Conservation (phyloP, 345 rosid species). For the Lenwebbia sp. region DNA sequence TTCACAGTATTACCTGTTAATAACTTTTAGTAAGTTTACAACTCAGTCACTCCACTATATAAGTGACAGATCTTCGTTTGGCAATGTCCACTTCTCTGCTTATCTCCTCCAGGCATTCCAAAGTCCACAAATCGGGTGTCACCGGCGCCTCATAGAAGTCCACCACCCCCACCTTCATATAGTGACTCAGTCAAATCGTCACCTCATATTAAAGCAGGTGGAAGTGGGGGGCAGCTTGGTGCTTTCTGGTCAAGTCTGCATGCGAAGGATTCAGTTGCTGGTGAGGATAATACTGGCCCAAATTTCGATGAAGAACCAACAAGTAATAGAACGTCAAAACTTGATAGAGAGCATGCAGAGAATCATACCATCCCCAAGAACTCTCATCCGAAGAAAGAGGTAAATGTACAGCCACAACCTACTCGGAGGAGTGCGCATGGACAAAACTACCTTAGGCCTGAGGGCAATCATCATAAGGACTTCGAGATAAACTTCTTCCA, state of each 20-base stretch:
- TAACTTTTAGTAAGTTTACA: background rate
- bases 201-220: slow-evolving; percentile 25
- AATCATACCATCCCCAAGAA: slow-evolving; percentile 22
- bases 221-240: slow-evolving; percentile 59
- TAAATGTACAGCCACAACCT: slow-evolving; percentile 22
- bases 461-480: slow-evolving; percentile 34
- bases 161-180: slow-evolving; percentile 59
- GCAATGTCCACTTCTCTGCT: background rate
- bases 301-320: slow-evolving; percentile 56
- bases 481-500: slow-evolving; percentile 35
- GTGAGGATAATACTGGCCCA: slow-evolving; percentile 43
- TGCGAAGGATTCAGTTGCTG: slow-evolving; percentile 40
- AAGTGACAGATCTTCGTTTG: background rate
- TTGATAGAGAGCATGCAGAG: slow-evolving; percentile 32
- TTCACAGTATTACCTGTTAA: background rate
- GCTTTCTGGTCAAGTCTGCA: slow-evolving; percentile 93
- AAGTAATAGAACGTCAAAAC: slow-evolving; percentile 24
- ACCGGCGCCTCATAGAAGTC: slow-evolving; percentile 72
- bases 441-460: slow-evolving; percentile 16
- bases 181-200: slow-evolving; percentile 18
- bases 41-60: background rate
- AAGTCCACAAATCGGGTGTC: slow-evolving; percentile 45
- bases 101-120: slow-evolving; percentile 19
- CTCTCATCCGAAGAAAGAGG: slow-evolving; percentile 35
- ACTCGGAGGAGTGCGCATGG: slow-evolving; percentile 17